Percentiles rank a stretch among this genome's conserved stretches.
Evolutionary conservation across 306 rosid genomes (phyloP).

Genomic region (Albizia julibrissin): DNA sequence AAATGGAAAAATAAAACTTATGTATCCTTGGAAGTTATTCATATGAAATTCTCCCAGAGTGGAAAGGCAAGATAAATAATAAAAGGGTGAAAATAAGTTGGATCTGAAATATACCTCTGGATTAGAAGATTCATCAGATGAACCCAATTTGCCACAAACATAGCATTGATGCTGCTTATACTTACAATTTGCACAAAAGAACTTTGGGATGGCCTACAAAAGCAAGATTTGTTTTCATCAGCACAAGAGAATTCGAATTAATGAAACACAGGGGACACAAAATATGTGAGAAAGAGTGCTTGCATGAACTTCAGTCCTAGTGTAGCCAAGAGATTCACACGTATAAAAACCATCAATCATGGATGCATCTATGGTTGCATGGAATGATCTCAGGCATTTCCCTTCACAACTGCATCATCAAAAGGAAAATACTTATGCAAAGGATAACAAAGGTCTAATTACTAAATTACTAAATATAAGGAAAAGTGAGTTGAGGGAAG

Average conservation of each 20-base stretch:
- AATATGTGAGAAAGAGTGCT: constrained; percentile 12
- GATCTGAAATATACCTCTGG: constrained; percentile 56
- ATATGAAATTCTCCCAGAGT: background rate
- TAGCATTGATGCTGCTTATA: constrained; percentile 67
- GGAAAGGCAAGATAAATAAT: background rate
- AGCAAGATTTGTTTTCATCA: constrained; percentile 24
- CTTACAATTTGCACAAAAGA: constrained; percentile 62
- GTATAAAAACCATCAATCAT: constrained; percentile 23
- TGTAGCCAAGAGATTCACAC: constrained; percentile 64
- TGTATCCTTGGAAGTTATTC: constrained; percentile 14
- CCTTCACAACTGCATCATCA: constrained; percentile 64
- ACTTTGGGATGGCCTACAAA: constrained; percentile 56
- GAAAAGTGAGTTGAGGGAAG: background rate
- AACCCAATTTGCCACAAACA: constrained; percentile 68
- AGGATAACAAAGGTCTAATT: constrained; percentile 9
- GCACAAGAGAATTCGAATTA: background rate
- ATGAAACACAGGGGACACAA: constrained; percentile 25
- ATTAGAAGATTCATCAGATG: constrained; percentile 53
- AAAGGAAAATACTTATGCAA: constrained; percentile 13
- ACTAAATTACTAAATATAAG: background rate
- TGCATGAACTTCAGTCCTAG: constrained; percentile 44
- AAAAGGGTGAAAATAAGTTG: background rate
- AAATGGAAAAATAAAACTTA: constrained; percentile 5
- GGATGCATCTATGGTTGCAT: constrained; percentile 43
- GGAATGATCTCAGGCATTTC: constrained; percentile 71